A percentile compares a stretch with the other conserved stretches of the same genome.
Conservation (phyloP, 1,139 yeast genomes). For the Suhomyces guaymorum region DNA sequence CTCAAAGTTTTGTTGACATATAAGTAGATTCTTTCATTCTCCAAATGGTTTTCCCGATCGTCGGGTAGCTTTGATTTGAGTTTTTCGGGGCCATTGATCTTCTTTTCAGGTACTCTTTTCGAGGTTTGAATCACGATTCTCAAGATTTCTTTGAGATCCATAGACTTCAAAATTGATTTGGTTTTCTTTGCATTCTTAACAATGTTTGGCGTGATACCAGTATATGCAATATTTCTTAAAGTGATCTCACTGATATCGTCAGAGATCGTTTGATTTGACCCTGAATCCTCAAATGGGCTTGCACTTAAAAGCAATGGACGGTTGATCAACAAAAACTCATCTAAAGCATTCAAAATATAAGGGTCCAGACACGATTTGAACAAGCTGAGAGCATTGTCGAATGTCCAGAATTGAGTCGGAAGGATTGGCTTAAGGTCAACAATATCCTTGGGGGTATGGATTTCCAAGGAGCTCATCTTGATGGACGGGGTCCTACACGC, state of each 20-base stretch:
- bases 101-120: conserved; percentile 37
- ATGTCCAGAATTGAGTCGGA: conserved; percentile 45
- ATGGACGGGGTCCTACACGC: conserved; percentile 3
- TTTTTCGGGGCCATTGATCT: conserved; percentile 22
- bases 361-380: conserved; percentile 35
- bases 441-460: conserved; percentile 11
- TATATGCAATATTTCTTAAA: conserved; percentile 42
- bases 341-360: conserved; percentile 42
- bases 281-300: conserved; percentile 31
- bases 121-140: conserved; percentile 47
- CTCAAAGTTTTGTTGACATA: conserved; percentile 39
- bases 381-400: conserved; percentile 42
- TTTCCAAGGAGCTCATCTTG: conserved; percentile 8
- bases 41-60: conserved; percentile 33
- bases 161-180: conserved; percentile 29
- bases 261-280: conserved; percentile 3
- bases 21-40: conserved; percentile 30
- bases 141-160: conserved; percentile 45
- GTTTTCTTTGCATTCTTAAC: conserved; percentile 42
- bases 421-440: conserved; percentile 34
- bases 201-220: conserved; percentile 33
- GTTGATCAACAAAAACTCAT: conserved; percentile 45
- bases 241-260: conserved; percentile 31
- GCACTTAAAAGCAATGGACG: conserved; percentile 29
- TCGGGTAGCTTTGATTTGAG: conserved; percentile 39